Evolutionary conservation across 495 filamentous ascomycete genomes (phyloP).

Genomic region (Podospora pseudocomata): DNA sequence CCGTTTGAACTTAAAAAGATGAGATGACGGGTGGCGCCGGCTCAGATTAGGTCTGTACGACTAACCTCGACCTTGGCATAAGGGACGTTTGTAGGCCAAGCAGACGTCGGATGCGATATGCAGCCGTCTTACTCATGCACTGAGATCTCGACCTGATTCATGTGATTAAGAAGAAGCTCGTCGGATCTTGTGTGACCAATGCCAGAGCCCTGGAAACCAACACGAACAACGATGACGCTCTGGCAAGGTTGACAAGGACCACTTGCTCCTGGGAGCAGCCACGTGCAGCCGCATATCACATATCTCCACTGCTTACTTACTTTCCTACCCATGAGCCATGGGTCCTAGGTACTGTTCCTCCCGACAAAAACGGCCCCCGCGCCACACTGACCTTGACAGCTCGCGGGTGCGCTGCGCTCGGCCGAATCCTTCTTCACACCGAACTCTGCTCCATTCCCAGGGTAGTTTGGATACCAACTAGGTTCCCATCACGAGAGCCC

Average conservation of each 20-base stretch:
- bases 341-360: not conserved
- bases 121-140: not conserved
- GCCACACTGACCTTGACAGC: not conserved
- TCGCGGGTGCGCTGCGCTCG: not conserved
- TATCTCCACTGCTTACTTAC: not conserved
- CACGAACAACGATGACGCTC: not conserved
- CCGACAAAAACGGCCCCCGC: not conserved
- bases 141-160: not conserved
- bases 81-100: not conserved
- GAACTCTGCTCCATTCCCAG: not conserved
- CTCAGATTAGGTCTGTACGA: not conserved
- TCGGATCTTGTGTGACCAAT: not conserved
- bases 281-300: not conserved
- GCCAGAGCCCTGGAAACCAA: not conserved
- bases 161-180: not conserved
- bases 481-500: not conserved
- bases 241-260: not conserved
- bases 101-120: not conserved
- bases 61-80: not conserved
- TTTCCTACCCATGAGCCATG: not conserved
- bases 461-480: not conserved
- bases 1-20: not conserved
- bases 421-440: constrained; percentile 1
- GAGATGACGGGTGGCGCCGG: not conserved
- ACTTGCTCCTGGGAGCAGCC: not conserved